A percentile compares a stretch with the other conserved stretches of the same genome.
These are phyloP conservation scores for Quercus mongolica DNA, from an alignment of 306 rosid genomes.

Conservation along the genomic window DNA sequence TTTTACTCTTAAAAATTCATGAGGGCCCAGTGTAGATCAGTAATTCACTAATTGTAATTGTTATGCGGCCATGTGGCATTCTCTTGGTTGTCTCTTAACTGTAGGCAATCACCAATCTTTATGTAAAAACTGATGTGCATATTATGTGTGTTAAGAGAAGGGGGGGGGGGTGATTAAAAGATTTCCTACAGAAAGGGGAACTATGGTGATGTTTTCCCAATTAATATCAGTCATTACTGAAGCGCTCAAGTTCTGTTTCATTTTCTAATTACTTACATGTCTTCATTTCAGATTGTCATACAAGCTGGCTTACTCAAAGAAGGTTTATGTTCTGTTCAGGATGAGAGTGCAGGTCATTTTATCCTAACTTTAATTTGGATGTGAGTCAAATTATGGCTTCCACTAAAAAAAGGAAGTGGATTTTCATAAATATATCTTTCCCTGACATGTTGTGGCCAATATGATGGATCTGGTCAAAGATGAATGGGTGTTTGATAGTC, in stretches of 20 bases:
- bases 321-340: conserved; percentile 87
- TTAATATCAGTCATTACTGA: background rate
- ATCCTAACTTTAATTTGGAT: background rate
- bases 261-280: conserved; percentile 24
- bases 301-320: conserved; percentile 63
- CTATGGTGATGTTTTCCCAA: background rate
- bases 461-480: background rate
- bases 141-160: too few species aligned
- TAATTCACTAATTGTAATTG: too few species aligned
- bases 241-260: background rate
- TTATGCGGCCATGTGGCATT: too few species aligned
- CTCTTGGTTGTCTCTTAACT: too few species aligned
- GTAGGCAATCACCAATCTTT: too few species aligned
- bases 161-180: too few species aligned
- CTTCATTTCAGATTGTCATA: conserved; percentile 59
- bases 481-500: background rate
- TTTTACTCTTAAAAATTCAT: too few species aligned
- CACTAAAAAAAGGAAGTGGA: background rate
- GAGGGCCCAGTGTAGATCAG: too few species aligned
- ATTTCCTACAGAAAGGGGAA: background rate
- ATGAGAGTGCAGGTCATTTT: conserved; percentile 80
- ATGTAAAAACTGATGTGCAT: too few species aligned
- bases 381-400: background rate
- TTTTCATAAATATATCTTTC: background rate
- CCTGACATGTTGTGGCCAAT: background rate